phyloP scores from a whole-genome alignment of 345 rosid species.

The Acer negundo region DNA sequence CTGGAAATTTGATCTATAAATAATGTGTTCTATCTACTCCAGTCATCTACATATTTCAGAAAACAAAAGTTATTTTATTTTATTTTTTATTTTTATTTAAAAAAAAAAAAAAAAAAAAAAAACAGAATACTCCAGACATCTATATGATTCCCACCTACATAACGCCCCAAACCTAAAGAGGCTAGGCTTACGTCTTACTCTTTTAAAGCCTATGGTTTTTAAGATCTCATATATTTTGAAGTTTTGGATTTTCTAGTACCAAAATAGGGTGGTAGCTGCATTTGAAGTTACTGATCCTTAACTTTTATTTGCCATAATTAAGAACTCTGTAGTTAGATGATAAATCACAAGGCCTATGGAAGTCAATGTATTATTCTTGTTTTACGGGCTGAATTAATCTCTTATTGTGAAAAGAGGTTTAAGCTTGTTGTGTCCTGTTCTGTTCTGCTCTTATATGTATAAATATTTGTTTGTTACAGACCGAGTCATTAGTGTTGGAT shows the following conservation, averaged over 20 bases:
- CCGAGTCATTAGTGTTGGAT: slow-evolving; percentile 52
- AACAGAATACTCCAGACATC: not conserved
- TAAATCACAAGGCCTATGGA: not conserved
- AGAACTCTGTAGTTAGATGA: not conserved
- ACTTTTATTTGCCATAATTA: not conserved
- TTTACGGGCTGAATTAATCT: not conserved
- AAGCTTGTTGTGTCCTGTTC: not conserved
- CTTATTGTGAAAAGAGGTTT: not conserved
- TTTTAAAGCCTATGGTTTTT: not conserved
- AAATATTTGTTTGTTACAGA: slow-evolving; percentile 37
- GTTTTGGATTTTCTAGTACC: not conserved
- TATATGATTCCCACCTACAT: not conserved
- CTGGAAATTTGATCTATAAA: not conserved
- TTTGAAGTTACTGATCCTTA: not conserved
- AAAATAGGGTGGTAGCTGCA: not conserved
- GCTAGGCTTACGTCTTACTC: not conserved
- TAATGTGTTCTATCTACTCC: not conserved
- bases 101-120: too few species aligned
- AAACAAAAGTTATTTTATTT: too few species aligned
- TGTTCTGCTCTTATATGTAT: slow-evolving; percentile 1
- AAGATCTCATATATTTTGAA: not conserved
- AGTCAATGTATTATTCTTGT: slow-evolving; percentile 1
- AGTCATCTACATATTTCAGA: not conserved
- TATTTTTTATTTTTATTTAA: too few species aligned
- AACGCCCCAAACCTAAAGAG: not conserved